Percentiles rank a stretch among this genome's conserved stretches.
phyloP scores from a whole-genome alignment of 2,329 filamentous ascomycete species.

The Aureobasidium melanogenum region DNA sequence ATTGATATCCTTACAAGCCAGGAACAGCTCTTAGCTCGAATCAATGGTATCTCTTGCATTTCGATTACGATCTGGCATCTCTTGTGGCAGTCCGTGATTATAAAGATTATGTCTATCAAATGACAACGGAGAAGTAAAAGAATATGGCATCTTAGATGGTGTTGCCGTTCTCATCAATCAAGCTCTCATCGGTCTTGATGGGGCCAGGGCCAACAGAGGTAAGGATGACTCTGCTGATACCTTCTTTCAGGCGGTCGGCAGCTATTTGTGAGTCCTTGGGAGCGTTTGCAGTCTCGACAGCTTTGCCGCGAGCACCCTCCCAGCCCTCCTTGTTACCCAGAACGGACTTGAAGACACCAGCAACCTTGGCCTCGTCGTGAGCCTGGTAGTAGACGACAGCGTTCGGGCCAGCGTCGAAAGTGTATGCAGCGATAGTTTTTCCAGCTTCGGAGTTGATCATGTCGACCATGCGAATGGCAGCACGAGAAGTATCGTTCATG shows the following conservation, averaged over 20 bases:
- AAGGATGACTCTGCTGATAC: conserved; percentile 81
- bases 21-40: not conserved
- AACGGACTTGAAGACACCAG: conserved; percentile 67
- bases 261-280: conserved; percentile 54
- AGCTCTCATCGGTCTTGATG: conserved; percentile 64
- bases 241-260: conserved; percentile 53
- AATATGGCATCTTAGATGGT: not conserved
- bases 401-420: conserved; percentile 95
- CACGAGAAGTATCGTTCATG: conserved; percentile 86
- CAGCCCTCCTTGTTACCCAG: conserved; percentile 60
- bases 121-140: not conserved
- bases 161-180: conserved; percentile 61
- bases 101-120: conserved; percentile 5
- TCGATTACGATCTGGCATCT: not conserved
- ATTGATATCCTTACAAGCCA: too few species aligned
- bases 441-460: conserved; percentile 75
- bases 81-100: not conserved
- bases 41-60: conserved; percentile 7
- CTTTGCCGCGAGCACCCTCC: conserved; percentile 49
- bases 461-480: conserved; percentile 82
- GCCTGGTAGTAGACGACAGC: conserved; percentile 93
- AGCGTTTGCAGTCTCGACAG: conserved; percentile 45
- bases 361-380: conserved; percentile 62
- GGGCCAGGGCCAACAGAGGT: conserved; percentile 90
- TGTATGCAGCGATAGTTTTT: conserved; percentile 76